These are phyloP conservation scores for Fusarium gaditjirri DNA, from an alignment of 2,329 filamentous ascomycete species.

Conservation along the genomic window DNA sequence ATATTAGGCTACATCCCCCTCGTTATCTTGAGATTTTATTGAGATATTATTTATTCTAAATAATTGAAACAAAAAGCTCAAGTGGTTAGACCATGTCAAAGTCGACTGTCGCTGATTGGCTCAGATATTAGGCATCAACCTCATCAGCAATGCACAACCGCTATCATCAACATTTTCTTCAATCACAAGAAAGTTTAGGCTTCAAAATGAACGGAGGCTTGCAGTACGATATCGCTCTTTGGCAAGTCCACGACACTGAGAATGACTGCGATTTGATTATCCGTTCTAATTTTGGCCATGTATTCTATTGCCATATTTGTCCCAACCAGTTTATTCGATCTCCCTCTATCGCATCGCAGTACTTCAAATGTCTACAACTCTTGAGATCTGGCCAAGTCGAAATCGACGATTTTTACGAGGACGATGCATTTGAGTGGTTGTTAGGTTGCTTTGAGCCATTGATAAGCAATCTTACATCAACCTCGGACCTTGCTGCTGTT, in stretches of 20 bases:
- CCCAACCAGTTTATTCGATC: neutral
- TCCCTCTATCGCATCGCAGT: accelerated
- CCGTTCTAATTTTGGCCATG: neutral
- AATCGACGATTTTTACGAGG: neutral
- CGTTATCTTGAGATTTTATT: too few relatives aligned
- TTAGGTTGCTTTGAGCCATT: neutral
- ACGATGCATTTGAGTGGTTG: neutral
- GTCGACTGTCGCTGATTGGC: too few relatives aligned
- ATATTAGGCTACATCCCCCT: too few relatives aligned
- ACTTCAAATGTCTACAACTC: accelerated
- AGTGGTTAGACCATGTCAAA: too few relatives aligned
- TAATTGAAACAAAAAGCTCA: too few relatives aligned
- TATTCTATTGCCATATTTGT: neutral
- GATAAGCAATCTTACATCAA: neutral
- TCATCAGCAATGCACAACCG: too few relatives aligned
- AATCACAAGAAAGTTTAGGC: too few relatives aligned
- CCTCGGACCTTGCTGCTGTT: accelerated
- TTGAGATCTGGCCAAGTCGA: neutral
- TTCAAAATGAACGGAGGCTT: too few relatives aligned
- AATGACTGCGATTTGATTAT: neutral
- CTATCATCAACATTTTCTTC: too few relatives aligned
- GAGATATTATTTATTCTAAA: too few relatives aligned
- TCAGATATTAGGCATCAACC: too few relatives aligned
- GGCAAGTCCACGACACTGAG: neutral
- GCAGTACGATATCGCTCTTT: neutral